Conservation (phyloP, 495 filamentous ascomycete species). For the Stereocaulon alpinum region DNA sequence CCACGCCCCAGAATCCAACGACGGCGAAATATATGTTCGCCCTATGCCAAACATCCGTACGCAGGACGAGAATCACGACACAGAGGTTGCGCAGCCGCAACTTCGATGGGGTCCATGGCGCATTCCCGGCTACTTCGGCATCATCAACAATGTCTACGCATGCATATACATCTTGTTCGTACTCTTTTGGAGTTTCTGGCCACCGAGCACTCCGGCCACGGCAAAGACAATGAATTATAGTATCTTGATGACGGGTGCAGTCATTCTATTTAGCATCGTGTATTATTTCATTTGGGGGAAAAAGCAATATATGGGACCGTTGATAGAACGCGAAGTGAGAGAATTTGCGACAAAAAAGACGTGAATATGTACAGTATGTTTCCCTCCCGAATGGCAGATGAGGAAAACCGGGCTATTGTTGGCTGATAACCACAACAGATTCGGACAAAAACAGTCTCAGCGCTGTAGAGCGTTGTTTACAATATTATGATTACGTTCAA, state of each 20-base stretch:
- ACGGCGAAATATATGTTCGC: neutral
- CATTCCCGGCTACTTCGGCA: slow-evolving; percentile 36
- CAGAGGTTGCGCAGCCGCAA: neutral
- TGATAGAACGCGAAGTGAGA: slow-evolving; percentile 10
- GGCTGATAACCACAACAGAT: too few species aligned
- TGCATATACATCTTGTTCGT: slow-evolving; percentile 28
- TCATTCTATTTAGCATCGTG: slow-evolving; percentile 32
- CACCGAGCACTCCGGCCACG: slow-evolving; percentile 33
- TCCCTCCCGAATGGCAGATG: too few species aligned
- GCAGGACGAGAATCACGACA: neutral
- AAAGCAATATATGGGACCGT: slow-evolving; percentile 11
- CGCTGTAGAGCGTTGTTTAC: too few species aligned
- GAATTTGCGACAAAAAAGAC: too few species aligned
- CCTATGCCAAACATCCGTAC: neutral
- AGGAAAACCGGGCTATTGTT: too few species aligned
- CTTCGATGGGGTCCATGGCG: slow-evolving; percentile 32
- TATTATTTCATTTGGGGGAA: slow-evolving; percentile 36
- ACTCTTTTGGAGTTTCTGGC: slow-evolving; percentile 35
- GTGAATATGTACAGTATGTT: too few species aligned
- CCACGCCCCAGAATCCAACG: slow-evolving; percentile 30
- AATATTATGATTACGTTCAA: too few species aligned
- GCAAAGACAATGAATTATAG: slow-evolving; percentile 40
- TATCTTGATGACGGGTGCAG: slow-evolving; percentile 33
- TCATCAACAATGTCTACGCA: slow-evolving; percentile 36
- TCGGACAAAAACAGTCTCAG: too few species aligned